Evolutionary conservation across 75 land plant genomes (phyloP), one percentile per base, ranked within the genome.

Genomic region (Cryptomeria japonica): DNA sequence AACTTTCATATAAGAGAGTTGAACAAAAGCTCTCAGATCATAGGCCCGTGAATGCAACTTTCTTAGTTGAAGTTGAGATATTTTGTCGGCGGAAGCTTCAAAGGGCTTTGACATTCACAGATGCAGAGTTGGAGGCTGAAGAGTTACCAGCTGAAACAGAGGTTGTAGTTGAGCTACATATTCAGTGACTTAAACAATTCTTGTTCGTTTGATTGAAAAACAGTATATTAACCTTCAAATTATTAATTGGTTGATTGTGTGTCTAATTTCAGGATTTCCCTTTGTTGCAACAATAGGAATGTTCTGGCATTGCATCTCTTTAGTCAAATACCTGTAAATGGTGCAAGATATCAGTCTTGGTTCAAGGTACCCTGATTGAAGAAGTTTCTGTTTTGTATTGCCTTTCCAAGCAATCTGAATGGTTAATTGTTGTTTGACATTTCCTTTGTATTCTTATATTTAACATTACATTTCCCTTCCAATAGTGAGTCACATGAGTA

Each of bases 11-110:
- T 83, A 92, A 88, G 86, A 86, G 98, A 86, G 53, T 85, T 41
- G 95, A 95, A 75, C 87, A 88, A 31, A 96, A 86, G 84, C 88
- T 96, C 14, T 97, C 99, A 53, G 99, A 97, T 87, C 99, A 97
- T 79, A 92, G 98, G 41, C 96, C 99, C 77, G 98, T 97, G 83
- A 93, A 84, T 70, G 99, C 99, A 68, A 90, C 92, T 55, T 95
- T 93, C 86, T 80, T 90, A 89, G 95, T 91, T n/a, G 94, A 96
- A 84, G 99, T 96, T 68, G 96, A 97, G 84, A 92, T 92, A 5
- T 90, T 96, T 68, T 90, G 85, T 70, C 89, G 90, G 28, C 89
- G 88, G 61, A 95, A 89, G 87, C 92, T 93, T 80, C 94, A 91
- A 41, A 89, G 88, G 25, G 95, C 96, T 1, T 94, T 93, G 46